These are phyloP conservation scores for Sonneratia alba DNA, from an alignment of 345 rosid species.

Conservation along the genomic window DNA sequence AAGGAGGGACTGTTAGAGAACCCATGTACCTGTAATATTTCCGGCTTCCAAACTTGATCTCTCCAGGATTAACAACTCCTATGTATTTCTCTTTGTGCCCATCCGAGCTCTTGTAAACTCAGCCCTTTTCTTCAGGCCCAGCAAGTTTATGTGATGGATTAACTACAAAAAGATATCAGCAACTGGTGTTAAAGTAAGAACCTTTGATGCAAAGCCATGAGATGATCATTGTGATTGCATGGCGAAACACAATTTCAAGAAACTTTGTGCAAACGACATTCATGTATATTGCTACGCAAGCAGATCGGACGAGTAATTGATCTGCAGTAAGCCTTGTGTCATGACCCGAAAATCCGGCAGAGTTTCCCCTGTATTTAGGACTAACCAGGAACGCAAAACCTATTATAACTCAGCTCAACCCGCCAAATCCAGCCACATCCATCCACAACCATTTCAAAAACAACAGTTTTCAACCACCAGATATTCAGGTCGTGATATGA, in stretches of 20 bases:
- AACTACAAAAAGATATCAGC: slow-evolving; percentile 21
- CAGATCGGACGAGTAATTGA: neutral
- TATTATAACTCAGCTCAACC: too few species aligned
- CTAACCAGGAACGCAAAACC: too few species aligned
- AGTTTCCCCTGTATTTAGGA: too few species aligned
- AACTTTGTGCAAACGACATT: neutral
- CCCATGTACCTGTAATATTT: slow-evolving; percentile 59
- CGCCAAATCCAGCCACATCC: too few species aligned
- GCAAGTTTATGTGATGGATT: slow-evolving; percentile 21
- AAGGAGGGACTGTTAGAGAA: slow-evolving; percentile 64
- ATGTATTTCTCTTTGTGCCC: slow-evolving; percentile 12
- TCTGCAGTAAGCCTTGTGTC: neutral
- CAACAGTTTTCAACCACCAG: too few species aligned
- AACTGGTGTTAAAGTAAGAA: neutral
- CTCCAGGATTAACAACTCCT: slow-evolving; percentile 46
- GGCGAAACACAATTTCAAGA: too few species aligned
- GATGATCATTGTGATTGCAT: too few species aligned
- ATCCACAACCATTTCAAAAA: too few species aligned
- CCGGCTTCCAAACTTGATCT: slow-evolving; percentile 36
- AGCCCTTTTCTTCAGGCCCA: neutral
- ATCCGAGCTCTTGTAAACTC: neutral
- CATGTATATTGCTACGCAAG: neutral
- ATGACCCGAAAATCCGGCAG: too few species aligned
- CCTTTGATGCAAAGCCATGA: neutral
- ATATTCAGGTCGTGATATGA: too few species aligned